Percentiles rank a stretch among this genome's conserved stretches.
Conservation (phyloP, 176 grass and related monocot species). For the Tillandsia leiboldiana region DNA sequence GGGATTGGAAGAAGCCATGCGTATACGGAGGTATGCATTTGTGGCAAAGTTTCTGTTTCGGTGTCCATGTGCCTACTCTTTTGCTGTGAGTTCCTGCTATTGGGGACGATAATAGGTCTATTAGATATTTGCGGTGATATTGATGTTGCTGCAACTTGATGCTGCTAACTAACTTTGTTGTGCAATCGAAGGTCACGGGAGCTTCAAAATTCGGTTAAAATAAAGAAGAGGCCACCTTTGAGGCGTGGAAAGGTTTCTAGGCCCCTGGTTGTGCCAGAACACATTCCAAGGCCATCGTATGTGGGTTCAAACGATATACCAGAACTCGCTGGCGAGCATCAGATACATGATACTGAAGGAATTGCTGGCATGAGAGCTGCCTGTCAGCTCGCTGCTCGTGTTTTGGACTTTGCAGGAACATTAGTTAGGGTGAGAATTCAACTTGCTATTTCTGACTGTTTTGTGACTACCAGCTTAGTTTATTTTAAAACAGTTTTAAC, state of each 20-base stretch:
- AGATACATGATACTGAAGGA: constrained; percentile 51
- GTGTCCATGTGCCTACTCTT: not conserved
- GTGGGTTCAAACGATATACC: constrained; percentile 44
- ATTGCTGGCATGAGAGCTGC: constrained; percentile 79
- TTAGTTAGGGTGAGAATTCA: constrained; percentile 59
- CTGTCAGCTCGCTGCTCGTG: constrained; percentile 64
- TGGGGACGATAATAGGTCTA: not conserved
- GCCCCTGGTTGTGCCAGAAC: constrained; percentile 48
- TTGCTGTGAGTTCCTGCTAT: not conserved
- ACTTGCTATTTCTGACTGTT: not conserved
- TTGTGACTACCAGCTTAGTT: not conserved
- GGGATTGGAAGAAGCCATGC: constrained; percentile 32
- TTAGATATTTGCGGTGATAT: not conserved
- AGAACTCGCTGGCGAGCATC: constrained; percentile 39
- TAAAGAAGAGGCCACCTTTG: constrained; percentile 59
- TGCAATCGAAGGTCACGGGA: constrained; percentile 27
- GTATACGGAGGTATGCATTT: constrained; percentile 29
- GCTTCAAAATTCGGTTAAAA: constrained; percentile 31
- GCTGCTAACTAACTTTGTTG: constrained; percentile 8
- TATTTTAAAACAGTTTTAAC: constrained; percentile 5
- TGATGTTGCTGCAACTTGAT: not conserved
- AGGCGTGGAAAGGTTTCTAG: constrained; percentile 61
- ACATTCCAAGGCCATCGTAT: constrained; percentile 71
- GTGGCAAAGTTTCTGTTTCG: not conserved
- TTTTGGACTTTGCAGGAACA: constrained; percentile 64